phyloP scores from a whole-genome alignment of 2,329 filamentous ascomycete species.

The Epichloe sibirici region DNA sequence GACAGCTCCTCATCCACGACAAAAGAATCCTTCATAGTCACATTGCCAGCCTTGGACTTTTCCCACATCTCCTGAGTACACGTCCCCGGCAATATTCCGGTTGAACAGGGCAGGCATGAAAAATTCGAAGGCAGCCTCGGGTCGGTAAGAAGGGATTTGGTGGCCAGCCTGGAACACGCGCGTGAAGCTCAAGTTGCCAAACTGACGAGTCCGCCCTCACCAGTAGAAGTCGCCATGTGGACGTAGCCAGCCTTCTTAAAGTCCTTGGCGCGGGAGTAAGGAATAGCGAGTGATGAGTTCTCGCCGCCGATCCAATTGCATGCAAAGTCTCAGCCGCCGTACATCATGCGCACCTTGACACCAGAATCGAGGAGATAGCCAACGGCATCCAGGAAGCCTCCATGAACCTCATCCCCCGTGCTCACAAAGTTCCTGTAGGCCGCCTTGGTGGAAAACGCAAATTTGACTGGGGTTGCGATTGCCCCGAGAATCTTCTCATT shows the following conservation, averaged over 20 bases:
- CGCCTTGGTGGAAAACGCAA: slow-evolving; percentile 31
- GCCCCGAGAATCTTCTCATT: slow-evolving; percentile 41
- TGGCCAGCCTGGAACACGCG: slow-evolving; percentile 55
- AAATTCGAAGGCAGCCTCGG: slow-evolving; percentile 41
- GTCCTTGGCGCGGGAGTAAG: slow-evolving; percentile 30
- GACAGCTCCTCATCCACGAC: slow-evolving; percentile 12
- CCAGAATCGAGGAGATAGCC: slow-evolving; percentile 48
- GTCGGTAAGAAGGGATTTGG: slow-evolving; percentile 47
- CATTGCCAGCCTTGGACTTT: slow-evolving; percentile 37
- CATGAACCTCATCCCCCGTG: slow-evolving; percentile 45
- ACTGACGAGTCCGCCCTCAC: slow-evolving; percentile 62
- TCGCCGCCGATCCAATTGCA: slow-evolving; percentile 61
- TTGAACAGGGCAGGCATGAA: slow-evolving; percentile 47
- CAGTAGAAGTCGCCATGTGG: slow-evolving; percentile 51
- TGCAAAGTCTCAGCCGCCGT: slow-evolving; percentile 49
- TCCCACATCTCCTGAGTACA: slow-evolving; percentile 42
- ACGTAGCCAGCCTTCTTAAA: slow-evolving; percentile 56
- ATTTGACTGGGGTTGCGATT: slow-evolving; percentile 51
- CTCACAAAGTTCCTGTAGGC: slow-evolving; percentile 42
- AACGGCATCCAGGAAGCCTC: slow-evolving; percentile 36
- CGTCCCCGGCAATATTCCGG: slow-evolving; percentile 38
- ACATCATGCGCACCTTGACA: slow-evolving; percentile 59
- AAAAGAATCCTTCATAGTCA: slow-evolving; percentile 31
- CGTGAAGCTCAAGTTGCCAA: slow-evolving; percentile 58
- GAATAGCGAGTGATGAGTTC: slow-evolving; percentile 50